Conservation (phyloP, 2,329 filamentous ascomycete species). For the Talaromyces albobiverticillius region DNA sequence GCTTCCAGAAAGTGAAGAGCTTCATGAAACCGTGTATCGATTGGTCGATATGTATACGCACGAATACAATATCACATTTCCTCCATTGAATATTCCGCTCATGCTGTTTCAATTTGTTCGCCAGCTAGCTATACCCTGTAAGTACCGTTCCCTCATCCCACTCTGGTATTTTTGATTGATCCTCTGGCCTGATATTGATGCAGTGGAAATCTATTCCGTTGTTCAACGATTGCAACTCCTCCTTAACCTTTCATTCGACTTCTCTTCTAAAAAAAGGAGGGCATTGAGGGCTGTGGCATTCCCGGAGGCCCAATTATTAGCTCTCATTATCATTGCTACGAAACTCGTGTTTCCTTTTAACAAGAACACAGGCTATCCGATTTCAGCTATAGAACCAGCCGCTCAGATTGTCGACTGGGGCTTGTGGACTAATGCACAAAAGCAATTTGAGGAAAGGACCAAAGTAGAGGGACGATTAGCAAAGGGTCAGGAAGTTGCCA, state of each 20-base stretch:
- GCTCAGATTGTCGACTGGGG: slow-evolving; percentile 68
- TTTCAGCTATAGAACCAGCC: slow-evolving; percentile 54
- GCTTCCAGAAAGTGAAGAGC: slow-evolving; percentile 45
- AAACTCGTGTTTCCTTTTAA: slow-evolving; percentile 80
- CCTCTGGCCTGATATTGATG: not conserved
- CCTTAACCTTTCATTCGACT: slow-evolving; percentile 59
- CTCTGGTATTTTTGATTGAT: not conserved
- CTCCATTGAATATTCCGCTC: slow-evolving; percentile 67
- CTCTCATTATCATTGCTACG: slow-evolving; percentile 68
- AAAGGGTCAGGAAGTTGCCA: slow-evolving; percentile 50
- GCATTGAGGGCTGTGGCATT: slow-evolving; percentile 50
- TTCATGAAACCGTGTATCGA: slow-evolving; percentile 64
- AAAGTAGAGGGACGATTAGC: slow-evolving; percentile 34
- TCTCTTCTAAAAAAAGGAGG: slow-evolving; percentile 37
- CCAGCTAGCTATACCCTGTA: slow-evolving; percentile 72
- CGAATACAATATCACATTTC: slow-evolving; percentile 69
- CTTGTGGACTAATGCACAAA: slow-evolving; percentile 60
- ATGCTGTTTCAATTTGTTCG: slow-evolving; percentile 68
- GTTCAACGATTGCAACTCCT: slow-evolving; percentile 56
- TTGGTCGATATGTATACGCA: slow-evolving; percentile 62
- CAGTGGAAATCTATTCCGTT: slow-evolving; percentile 45
- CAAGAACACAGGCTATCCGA: slow-evolving; percentile 50
- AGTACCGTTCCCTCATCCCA: slow-evolving; percentile 23
- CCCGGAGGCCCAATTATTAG: slow-evolving; percentile 72
- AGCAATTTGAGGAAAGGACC: slow-evolving; percentile 31